Conservation (phyloP, 768 basidiomycete genomes). For the Coprinellus aureogranulatus region DNA sequence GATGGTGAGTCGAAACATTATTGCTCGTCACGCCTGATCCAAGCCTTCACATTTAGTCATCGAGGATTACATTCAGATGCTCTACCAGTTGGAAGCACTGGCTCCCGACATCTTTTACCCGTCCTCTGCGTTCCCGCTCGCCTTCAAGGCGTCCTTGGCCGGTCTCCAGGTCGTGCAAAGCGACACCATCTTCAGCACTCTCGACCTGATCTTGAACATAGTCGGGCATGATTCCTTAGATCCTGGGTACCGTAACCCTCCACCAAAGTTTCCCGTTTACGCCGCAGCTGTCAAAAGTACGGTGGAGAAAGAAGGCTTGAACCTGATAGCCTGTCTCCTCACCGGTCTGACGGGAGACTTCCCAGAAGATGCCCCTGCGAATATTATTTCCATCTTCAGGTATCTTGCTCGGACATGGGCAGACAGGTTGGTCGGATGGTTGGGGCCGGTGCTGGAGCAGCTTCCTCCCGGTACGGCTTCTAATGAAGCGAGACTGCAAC, state of each 20-base stretch:
- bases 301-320: slow-evolving; percentile 69
- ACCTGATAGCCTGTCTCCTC: slow-evolving; percentile 67
- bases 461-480: slow-evolving; percentile 63
- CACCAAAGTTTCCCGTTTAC: slow-evolving; percentile 63
- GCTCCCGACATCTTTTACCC: slow-evolving; percentile 77
- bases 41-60: slow-evolving; percentile 65
- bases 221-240: slow-evolving; percentile 71
- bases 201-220: slow-evolving; percentile 77
- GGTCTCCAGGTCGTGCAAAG: slow-evolving; percentile 80
- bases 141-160: slow-evolving; percentile 73
- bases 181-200: slow-evolving; percentile 76
- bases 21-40: no score
- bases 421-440: slow-evolving; percentile 65
- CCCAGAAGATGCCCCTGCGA: slow-evolving; percentile 76
- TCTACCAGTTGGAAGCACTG: slow-evolving; percentile 63
- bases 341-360: slow-evolving; percentile 83
- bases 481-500: slow-evolving; percentile 62
- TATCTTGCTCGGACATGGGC: slow-evolving; percentile 67
- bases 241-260: slow-evolving; percentile 36
- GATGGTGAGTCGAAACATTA: slow-evolving; percentile 67
- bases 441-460: slow-evolving; percentile 68
- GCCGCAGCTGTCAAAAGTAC: slow-evolving; percentile 58
- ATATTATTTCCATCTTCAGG: slow-evolving; percentile 77
- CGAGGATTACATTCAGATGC: slow-evolving; percentile 88
- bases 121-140: slow-evolving; percentile 72